phyloP scores from a whole-genome alignment of 2,329 filamentous ascomycete species.

The Botrytis porri region DNA sequence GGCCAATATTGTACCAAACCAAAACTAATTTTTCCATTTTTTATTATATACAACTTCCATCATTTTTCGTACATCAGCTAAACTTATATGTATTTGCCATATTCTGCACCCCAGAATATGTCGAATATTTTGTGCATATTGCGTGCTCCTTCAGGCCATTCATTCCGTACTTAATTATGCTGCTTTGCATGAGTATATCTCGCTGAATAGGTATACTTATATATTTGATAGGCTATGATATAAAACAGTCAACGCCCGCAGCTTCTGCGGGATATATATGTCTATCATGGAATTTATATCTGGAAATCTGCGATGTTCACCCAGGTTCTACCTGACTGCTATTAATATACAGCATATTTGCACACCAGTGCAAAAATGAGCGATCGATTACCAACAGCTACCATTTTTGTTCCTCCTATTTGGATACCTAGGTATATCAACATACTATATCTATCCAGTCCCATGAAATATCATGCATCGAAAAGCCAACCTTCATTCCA shows the following conservation, averaged over 20 bases:
- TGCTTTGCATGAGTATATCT: not conserved
- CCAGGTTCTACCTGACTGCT: not conserved
- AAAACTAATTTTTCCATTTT: not conserved
- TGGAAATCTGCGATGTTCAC: not conserved
- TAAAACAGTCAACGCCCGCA: not conserved
- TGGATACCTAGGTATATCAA: not conserved
- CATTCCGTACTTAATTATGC: not conserved
- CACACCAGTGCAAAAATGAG: not conserved
- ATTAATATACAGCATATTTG: not conserved
- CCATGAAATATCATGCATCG: not conserved
- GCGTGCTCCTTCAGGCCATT: constrained; percentile 8
- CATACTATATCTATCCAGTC: not conserved
- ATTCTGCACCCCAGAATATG: not conserved
- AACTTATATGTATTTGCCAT: not conserved
- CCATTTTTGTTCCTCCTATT: not conserved
- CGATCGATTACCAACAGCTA: not conserved
- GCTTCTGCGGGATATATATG: not conserved
- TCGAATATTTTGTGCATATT: constrained; percentile 14
- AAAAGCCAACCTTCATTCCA: not conserved
- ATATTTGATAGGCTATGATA: not conserved
- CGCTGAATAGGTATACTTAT: not conserved
- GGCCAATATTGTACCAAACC: not conserved
- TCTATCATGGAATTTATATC: not conserved
- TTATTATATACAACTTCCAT: not conserved
- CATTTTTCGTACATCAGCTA: not conserved